A percentile compares a stretch with the other conserved stretches of the same genome.
These are phyloP conservation scores for Sarcodon aspratus DNA, from an alignment of 768 basidiomycete species.

Conservation along the genomic window DNA sequence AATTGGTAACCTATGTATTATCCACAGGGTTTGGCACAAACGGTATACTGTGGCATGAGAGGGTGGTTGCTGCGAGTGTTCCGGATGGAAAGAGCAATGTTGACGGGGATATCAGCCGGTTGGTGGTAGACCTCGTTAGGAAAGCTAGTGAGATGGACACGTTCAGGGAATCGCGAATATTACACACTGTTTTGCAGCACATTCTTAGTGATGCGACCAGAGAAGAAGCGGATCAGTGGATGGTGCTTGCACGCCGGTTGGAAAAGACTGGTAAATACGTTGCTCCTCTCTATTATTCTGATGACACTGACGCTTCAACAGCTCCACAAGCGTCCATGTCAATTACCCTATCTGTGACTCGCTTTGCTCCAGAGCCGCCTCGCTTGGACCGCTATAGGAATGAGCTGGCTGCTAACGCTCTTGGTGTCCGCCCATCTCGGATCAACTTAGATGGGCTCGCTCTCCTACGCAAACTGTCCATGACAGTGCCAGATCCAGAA, in stretches of 20 bases:
- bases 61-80: constrained; percentile 25
- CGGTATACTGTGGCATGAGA: constrained; percentile 35
- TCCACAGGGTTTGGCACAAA: constrained; percentile 25
- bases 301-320: constrained; percentile 15
- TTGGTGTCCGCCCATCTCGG: constrained; percentile 50
- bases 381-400: constrained; percentile 77
- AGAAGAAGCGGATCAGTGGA: constrained; percentile 69
- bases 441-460: constrained; percentile 64
- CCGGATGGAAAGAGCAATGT: constrained; percentile 11
- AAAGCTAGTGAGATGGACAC: constrained; percentile 27
- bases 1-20: constrained; percentile 54
- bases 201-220: constrained; percentile 45
- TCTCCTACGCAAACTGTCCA: constrained; percentile 55
- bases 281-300: not conserved
- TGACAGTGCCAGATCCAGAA: constrained; percentile 66
- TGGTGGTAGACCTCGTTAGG: constrained; percentile 22
- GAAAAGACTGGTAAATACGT: constrained; percentile 45
- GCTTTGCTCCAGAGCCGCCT: constrained; percentile 54
- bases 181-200: constrained; percentile 51
- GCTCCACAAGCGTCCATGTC: constrained; percentile 63
- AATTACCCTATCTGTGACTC: constrained; percentile 49
- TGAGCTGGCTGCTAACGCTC: constrained; percentile 74
- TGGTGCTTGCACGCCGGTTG: constrained; percentile 51
- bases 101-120: constrained; percentile 16
- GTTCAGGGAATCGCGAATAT: constrained; percentile 43